A percentile compares a stretch with the other conserved stretches of the same genome.
phyloP scores from a whole-genome alignment of 2,329 filamentous ascomycete species.

The Pestalotiopsis sp. region DNA sequence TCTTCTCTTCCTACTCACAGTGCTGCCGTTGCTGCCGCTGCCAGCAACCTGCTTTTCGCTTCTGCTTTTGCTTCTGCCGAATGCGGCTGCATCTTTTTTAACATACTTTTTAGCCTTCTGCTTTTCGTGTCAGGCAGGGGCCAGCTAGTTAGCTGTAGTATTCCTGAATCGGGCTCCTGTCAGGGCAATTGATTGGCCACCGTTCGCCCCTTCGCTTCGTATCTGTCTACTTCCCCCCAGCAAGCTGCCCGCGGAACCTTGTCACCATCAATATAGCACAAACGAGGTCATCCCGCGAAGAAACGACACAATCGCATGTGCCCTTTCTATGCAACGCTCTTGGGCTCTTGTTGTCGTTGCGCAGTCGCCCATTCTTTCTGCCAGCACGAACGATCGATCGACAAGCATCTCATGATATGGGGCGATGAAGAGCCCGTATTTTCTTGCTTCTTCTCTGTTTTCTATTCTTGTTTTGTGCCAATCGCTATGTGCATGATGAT shows the following conservation, averaged over 20 bases:
- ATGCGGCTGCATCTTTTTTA: neutral
- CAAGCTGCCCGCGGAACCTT: neutral
- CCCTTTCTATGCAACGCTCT: neutral
- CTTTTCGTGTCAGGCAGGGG: neutral
- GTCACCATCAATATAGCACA: constrained; percentile 5
- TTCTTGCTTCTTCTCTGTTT: neutral
- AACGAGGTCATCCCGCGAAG: constrained; percentile 1
- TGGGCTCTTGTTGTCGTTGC: neutral
- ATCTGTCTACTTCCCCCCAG: neutral
- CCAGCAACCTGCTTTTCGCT: neutral
- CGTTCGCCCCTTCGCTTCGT: constrained; percentile 1
- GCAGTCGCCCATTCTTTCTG: neutral
- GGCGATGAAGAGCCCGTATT: neutral
- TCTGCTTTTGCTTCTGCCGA: neutral
- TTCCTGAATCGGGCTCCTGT: neutral
- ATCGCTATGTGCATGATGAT: neutral
- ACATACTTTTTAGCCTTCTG: neutral
- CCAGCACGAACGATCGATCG: neutral
- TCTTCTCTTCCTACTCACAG: neutral
- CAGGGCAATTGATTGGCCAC: constrained; percentile 7
- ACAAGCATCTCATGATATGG: neutral
- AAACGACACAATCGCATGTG: neutral
- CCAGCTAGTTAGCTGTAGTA: constrained; percentile 1
- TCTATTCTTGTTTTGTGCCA: neutral
- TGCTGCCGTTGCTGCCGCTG: neutral